Evolutionary conservation across 2,329 filamentous ascomycete species (phyloP).

Genomic region (Penicillium sp.): DNA sequence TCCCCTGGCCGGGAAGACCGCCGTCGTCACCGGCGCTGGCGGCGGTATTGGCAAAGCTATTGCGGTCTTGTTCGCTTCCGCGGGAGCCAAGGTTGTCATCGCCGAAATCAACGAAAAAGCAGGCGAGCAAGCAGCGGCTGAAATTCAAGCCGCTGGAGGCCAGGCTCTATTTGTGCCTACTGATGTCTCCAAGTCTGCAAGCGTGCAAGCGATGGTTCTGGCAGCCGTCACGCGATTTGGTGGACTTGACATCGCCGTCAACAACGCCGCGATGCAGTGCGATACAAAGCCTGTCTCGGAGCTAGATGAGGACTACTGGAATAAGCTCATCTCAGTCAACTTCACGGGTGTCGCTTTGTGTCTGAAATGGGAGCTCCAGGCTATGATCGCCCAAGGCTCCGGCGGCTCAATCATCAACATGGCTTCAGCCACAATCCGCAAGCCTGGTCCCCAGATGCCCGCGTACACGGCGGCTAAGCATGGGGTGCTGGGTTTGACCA

Average conservation of each 20-base stretch:
- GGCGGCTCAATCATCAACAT: slow-evolving; percentile 39
- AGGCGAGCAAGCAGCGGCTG: slow-evolving; percentile 24
- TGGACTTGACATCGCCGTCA: not conserved
- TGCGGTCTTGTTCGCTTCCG: slow-evolving; percentile 63
- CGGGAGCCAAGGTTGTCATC: slow-evolving; percentile 73
- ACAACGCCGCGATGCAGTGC: slow-evolving; percentile 21
- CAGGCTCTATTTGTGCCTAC: slow-evolving; percentile 28
- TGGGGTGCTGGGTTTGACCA: not conserved
- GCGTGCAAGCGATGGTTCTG: not conserved
- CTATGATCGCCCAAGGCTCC: slow-evolving; percentile 17
- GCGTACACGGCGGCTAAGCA: slow-evolving; percentile 1
- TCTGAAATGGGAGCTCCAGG: not conserved
- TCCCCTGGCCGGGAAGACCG: not conserved
- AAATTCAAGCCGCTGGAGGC: slow-evolving; percentile 33
- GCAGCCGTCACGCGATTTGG: not conserved
- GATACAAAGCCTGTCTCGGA: slow-evolving; percentile 27
- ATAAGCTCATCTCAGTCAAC: not conserved
- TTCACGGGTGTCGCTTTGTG: not conserved
- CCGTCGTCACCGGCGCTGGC: slow-evolving; percentile 24
- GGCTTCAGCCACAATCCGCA: slow-evolving; percentile 33
- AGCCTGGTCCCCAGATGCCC: not conserved
- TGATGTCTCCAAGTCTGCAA: not conserved
- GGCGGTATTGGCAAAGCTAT: slow-evolving; percentile 31
- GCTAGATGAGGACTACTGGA: not conserved
- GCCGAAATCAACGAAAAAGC: slow-evolving; percentile 63